phyloP scores from a whole-genome alignment of 805 yeast species.

The Wickerhamia fluorescens region DNA sequence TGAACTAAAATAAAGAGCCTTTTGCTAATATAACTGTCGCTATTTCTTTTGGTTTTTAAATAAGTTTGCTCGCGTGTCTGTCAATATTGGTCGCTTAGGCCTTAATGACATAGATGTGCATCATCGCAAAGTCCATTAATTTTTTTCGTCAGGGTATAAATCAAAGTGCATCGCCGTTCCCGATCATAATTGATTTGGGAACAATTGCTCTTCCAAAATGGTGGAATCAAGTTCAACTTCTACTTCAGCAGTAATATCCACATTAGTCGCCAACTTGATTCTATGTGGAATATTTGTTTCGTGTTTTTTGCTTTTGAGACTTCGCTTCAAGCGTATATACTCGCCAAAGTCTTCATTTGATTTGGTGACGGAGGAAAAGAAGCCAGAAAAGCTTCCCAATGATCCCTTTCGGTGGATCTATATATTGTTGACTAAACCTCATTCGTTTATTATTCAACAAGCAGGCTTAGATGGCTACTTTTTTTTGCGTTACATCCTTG shows the following conservation, averaged over 20 bases:
- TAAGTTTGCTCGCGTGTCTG: too few relatives aligned
- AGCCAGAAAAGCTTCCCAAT: conserved; percentile 66
- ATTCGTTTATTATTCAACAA: conserved; percentile 71
- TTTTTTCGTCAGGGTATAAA: too few relatives aligned
- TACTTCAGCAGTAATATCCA: conserved; percentile 66
- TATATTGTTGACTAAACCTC: conserved; percentile 58
- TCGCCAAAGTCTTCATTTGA: conserved; percentile 72
- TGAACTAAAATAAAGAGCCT: too few relatives aligned
- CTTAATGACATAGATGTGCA: too few relatives aligned
- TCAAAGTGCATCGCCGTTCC: too few relatives aligned
- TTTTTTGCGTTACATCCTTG: conserved; percentile 68
- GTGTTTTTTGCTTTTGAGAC: conserved; percentile 60
- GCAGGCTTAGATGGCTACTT: conserved; percentile 94
- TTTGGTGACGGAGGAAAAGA: conserved; percentile 49
- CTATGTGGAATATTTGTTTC: conserved; percentile 56
- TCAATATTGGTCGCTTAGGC: too few relatives aligned
- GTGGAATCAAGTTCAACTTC: conserved; percentile 38
- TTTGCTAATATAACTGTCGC: too few relatives aligned
- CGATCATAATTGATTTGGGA: too few relatives aligned
- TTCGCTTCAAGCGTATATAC: conserved; percentile 65
- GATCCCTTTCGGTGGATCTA: conserved; percentile 68
- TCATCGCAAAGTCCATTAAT: background rate
- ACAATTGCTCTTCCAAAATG: too few relatives aligned
- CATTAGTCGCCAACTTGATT: conserved; percentile 62
- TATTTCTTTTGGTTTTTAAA: too few relatives aligned